These are phyloP conservation scores for Aspergillus sclerotiicarbonarius DNA, from an alignment of 495 filamentous ascomycete species.

Conservation along the genomic window DNA sequence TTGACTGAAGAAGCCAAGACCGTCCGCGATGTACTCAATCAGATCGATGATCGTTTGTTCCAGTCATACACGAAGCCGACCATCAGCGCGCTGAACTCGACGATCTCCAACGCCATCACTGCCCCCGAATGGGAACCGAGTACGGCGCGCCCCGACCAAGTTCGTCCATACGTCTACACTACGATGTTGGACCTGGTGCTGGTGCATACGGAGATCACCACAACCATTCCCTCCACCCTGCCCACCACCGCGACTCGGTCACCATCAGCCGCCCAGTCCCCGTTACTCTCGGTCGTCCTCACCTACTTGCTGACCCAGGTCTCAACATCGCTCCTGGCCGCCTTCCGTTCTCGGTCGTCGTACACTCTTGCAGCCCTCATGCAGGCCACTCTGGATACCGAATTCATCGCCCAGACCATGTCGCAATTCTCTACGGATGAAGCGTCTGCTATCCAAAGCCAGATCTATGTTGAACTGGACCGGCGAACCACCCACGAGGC, in stretches of 20 bases:
- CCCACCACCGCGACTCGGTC: conserved; percentile 28
- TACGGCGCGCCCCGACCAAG: conserved; percentile 64
- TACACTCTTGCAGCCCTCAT: conserved; percentile 82
- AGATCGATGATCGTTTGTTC: conserved; percentile 89
- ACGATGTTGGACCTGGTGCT: conserved; percentile 78
- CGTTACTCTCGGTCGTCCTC: conserved; percentile 69
- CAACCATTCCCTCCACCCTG: conserved; percentile 55
- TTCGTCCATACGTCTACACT: conserved; percentile 84
- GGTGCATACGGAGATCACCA: conserved; percentile 87
- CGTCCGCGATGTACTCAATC: conserved; percentile 80
- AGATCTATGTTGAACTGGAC: conserved; percentile 88
- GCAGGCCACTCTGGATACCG: conserved; percentile 95
- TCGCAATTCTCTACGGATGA: conserved; percentile 82
- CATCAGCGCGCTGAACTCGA: conserved; percentile 56
- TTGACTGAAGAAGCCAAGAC: conserved; percentile 88
- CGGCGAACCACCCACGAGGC: conserved; percentile 82
- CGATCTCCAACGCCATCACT: conserved; percentile 68
- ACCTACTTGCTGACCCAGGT: conserved; percentile 77
- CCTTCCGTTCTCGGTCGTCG: conserved; percentile 61
- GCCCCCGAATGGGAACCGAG: conserved; percentile 68
- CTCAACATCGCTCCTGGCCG: conserved; percentile 64
- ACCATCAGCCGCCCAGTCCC: conserved; percentile 45
- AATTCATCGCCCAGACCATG: conserved; percentile 93
- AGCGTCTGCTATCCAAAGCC: conserved; percentile 72
- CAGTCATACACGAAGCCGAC: conserved; percentile 81